Evolutionary conservation across 257 asterid genomes (phyloP), one percentile per base, ranked within the genome.

Genomic region (Plantago elongata): DNA sequence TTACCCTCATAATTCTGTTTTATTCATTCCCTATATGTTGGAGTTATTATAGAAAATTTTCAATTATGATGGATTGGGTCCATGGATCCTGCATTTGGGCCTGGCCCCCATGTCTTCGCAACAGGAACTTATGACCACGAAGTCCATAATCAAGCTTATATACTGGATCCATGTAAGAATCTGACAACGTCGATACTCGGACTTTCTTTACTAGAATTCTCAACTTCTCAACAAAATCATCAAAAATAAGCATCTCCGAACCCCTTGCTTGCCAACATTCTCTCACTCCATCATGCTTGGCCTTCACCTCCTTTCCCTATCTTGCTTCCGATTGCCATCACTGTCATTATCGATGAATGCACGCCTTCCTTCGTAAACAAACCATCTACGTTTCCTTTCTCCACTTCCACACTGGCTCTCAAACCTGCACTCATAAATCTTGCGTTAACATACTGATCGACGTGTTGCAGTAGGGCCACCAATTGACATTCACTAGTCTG

Each of bases 381-480:
- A 0, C 80, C 87, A 65, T 78, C 79, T 17, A 76, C 87, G 5
- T 72, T 80, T 13, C 86, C 83, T 60, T 15, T 75, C 76, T 73
- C 79, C 0, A 78, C 77, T n/a, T 81, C 87, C 44, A 81, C 76
- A 1, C 72, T 80, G 9, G 70, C 74, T 30, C 8, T 75, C 66
- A 81, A 47, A 13, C 67, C 82, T 45, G 60, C 64, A 45, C 74
- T 63, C 71, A 78, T 0, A 27, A 81, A 13, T 14, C 76, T 73
- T n/a, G 78, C 82, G 3, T 78, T 61, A 29, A 78, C 47, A 13
- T 43, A 11, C 3, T 81, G 82, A 38, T 81, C 84, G 0, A 57
- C 74, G 0, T 8, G 11, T 2, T 75, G 73, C 5, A 84, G 82
- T 65, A 75, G 3, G 5, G 63, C 43, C 61, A 81, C 87, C 48